Percentiles rank a stretch among this genome's conserved stretches.
Evolutionary conservation across 805 yeast species (phyloP).

Genomic region (Wickerhamomyces sydowiorum): DNA sequence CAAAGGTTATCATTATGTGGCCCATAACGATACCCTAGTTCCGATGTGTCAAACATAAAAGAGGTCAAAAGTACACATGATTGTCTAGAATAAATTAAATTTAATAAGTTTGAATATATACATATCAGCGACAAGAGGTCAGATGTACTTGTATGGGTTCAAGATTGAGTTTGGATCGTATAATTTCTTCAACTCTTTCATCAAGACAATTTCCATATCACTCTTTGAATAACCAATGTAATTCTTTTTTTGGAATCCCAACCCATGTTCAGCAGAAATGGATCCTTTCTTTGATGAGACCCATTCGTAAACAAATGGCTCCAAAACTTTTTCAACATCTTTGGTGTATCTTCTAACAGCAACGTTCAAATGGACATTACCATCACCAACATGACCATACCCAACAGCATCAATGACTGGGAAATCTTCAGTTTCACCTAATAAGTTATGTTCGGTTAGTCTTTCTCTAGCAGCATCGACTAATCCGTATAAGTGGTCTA

Average conservation of each 20-base stretch:
- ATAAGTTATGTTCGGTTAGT: slow-evolving; percentile 49
- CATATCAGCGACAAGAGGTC: no score
- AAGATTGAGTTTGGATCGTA: slow-evolving; percentile 89
- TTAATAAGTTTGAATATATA: not conserved
- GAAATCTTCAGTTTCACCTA: slow-evolving; percentile 56
- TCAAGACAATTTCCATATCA: slow-evolving; percentile 61
- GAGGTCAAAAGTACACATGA: not conserved
- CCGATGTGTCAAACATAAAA: not conserved
- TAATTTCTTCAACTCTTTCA: slow-evolving; percentile 71
- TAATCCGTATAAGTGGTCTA: slow-evolving; percentile 71
- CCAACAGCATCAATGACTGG: slow-evolving; percentile 92
- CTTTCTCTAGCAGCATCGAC: slow-evolving; percentile 72
- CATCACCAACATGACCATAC: slow-evolving; percentile 98
- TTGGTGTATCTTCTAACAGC: slow-evolving; percentile 80
- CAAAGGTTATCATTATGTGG: not conserved
- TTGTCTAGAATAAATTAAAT: not conserved
- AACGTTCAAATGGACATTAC: slow-evolving; percentile 90
- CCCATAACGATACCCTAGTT: not conserved
- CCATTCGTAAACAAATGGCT: slow-evolving; percentile 95
- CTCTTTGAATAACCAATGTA: slow-evolving; percentile 83
- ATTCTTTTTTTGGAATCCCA: slow-evolving; percentile 94
- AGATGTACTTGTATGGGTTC: slow-evolving; percentile 92
- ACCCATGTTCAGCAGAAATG: slow-evolving; percentile 94
- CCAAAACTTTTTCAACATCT: slow-evolving; percentile 73
- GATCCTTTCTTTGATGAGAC: slow-evolving; percentile 70